These are phyloP conservation scores for Phytophthora constricta DNA, from an alignment of 352 stramenopile species.

Conservation along the genomic window DNA sequence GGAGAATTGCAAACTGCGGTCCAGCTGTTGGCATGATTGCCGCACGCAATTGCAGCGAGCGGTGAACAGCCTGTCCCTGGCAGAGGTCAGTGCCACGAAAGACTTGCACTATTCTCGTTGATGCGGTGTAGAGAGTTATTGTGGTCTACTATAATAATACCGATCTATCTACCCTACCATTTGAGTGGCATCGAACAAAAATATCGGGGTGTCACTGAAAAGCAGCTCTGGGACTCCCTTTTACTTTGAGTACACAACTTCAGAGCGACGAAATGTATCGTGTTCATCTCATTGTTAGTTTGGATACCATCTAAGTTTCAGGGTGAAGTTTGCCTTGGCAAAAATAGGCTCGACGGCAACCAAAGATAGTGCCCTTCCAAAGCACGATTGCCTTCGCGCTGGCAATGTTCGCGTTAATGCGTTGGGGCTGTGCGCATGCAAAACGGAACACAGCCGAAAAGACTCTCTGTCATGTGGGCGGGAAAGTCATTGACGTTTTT, in stretches of 20 bases:
- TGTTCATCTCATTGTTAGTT: slow-evolving; percentile 16
- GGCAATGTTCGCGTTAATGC: slow-evolving; percentile 47
- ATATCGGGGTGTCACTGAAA: slow-evolving; percentile 11
- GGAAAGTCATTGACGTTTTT: background rate
- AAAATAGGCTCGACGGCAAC: slow-evolving; percentile 6
- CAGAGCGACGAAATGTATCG: background rate
- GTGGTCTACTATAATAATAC: slow-evolving; percentile 37
- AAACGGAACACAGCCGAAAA: slow-evolving; percentile 22
- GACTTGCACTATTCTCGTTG: slow-evolving; percentile 9
- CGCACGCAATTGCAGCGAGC: slow-evolving; percentile 41
- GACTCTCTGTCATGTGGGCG: slow-evolving; percentile 5
- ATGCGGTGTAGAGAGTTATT: slow-evolving; percentile 22
- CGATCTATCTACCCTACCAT: slow-evolving; percentile 1
- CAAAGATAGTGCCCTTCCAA: slow-evolving; percentile 13
- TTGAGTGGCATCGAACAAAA: slow-evolving; percentile 25
- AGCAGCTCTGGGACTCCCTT: background rate
- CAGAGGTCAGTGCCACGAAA: slow-evolving; percentile 23
- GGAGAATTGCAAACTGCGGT: slow-evolving; percentile 71
- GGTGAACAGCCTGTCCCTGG: slow-evolving; percentile 38
- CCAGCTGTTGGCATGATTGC: slow-evolving; percentile 50
- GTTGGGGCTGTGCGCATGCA: slow-evolving; percentile 33
- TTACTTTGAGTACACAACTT: slow-evolving; percentile 3
- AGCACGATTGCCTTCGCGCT: slow-evolving; percentile 24
- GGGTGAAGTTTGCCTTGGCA: background rate
- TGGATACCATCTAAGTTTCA: slow-evolving; percentile 12